Conservation (phyloP, 169 alveolate genomes). For the Plasmodium gallinaceum region DNA sequence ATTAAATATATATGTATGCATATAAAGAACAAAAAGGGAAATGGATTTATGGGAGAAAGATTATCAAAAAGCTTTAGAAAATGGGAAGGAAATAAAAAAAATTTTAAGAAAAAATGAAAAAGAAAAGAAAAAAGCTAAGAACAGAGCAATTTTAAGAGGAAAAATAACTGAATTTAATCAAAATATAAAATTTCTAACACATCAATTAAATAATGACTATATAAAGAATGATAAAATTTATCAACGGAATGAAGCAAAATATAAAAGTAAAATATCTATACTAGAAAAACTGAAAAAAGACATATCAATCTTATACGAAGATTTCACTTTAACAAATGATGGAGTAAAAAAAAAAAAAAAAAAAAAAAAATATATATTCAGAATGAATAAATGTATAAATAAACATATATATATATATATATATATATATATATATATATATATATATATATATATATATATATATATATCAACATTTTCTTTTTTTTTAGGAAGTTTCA, state of each 20-base stretch:
- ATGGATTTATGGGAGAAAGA: constrained; percentile 76
- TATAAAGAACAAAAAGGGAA: constrained; percentile 5
- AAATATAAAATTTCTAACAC: constrained; percentile 35
- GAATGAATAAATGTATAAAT: neutral
- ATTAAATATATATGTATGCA: constrained; percentile 1
- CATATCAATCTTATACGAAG: constrained; percentile 44
- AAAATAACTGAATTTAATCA: constrained; percentile 75
- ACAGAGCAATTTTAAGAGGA: constrained; percentile 72
- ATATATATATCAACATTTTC: neutral
- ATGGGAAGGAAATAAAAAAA: constrained; percentile 67
- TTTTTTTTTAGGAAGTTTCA: constrained; percentile 34
- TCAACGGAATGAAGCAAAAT: constrained; percentile 25
- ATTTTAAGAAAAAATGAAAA: constrained; percentile 47
- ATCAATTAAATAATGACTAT: constrained; percentile 65
- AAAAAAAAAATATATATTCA: neutral
- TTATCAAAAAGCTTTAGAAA: constrained; percentile 68
- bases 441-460: neutral
- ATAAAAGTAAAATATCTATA: constrained; percentile 23
- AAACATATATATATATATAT: neutral
- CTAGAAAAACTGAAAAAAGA: constrained; percentile 59
- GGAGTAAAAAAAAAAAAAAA: constrained; percentile 5
- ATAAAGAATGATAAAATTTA: constrained; percentile 60
- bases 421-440: neutral
- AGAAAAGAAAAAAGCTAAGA: constrained; percentile 50
- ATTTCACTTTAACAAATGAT: constrained; percentile 35